phyloP scores from a whole-genome alignment of 192 early-diverging fungal genomes.

The Funneliformis mosseae region DNA sequence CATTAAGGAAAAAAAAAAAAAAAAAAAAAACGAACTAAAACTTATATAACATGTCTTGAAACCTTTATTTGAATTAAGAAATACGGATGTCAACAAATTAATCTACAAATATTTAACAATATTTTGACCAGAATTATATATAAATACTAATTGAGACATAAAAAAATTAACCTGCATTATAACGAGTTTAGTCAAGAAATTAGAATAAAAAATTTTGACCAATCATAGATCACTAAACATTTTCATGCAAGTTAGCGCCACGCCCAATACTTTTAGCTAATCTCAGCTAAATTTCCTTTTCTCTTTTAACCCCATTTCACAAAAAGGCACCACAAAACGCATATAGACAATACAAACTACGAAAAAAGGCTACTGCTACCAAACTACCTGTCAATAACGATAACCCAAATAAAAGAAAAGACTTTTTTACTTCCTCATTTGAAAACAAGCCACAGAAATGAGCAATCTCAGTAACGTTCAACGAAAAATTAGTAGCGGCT shows the following conservation, averaged over 20 bases:
- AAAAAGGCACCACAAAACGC: background rate
- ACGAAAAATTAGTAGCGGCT: constrained; percentile 29
- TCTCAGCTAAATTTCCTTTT: background rate
- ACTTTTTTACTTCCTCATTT: background rate
- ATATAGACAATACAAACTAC: constrained; percentile 18
- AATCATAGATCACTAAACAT: background rate
- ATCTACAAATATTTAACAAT: background rate
- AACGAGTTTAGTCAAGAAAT: too few species aligned
- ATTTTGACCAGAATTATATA: background rate
- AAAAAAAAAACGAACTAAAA: too few species aligned
- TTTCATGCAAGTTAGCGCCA: background rate
- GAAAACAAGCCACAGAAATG: constrained; percentile 14
- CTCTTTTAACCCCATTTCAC: background rate
- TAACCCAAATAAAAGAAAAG: background rate
- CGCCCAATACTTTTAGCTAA: background rate
- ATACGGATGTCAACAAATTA: background rate
- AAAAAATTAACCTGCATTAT: background rate
- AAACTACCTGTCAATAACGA: constrained; percentile 9
- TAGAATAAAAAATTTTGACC: background rate
- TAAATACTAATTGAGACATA: background rate
- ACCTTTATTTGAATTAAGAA: too few species aligned
- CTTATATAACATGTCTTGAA: too few species aligned
- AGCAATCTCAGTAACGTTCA: background rate
- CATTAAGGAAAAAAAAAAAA: too few species aligned
- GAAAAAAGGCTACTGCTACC: constrained; percentile 24